Evolutionary conservation across 2,329 filamentous ascomycete species (phyloP).

Genomic region (Cytospora mali): DNA sequence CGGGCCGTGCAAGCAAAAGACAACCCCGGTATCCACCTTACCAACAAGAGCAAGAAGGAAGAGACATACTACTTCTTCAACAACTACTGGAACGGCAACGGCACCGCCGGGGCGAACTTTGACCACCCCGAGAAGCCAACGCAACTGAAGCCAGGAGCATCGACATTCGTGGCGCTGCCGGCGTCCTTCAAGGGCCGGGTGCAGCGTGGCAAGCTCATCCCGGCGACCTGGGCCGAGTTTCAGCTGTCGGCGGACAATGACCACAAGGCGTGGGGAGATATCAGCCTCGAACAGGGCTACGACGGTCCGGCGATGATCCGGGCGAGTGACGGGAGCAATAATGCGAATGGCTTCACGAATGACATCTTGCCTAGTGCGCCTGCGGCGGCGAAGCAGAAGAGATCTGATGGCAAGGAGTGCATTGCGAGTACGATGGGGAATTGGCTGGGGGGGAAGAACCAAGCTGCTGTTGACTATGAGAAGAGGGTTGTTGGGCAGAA

Average conservation of each 20-base stretch:
- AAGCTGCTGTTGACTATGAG: slow-evolving; percentile 22
- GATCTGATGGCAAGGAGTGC: slow-evolving; percentile 20
- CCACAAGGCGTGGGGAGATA: slow-evolving; percentile 19
- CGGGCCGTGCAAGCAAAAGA: slow-evolving; percentile 9
- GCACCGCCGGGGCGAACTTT: slow-evolving; percentile 43
- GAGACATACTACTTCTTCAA: slow-evolving; percentile 44
- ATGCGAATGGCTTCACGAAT: slow-evolving; percentile 15
- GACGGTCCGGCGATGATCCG: slow-evolving; percentile 21
- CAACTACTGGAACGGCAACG: slow-evolving; percentile 46
- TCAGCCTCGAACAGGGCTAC: slow-evolving; percentile 23
- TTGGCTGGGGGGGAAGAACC: slow-evolving; percentile 21
- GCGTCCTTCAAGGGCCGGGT: slow-evolving; percentile 43
- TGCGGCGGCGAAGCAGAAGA: slow-evolving; percentile 19
- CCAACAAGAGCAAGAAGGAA: slow-evolving; percentile 39
- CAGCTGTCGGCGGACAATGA: slow-evolving; percentile 19
- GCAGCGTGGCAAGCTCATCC: slow-evolving; percentile 22
- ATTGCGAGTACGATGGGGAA: slow-evolving; percentile 21
- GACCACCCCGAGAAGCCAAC: slow-evolving; percentile 41
- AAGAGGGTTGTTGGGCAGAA: slow-evolving; percentile 22
- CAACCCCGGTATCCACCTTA: slow-evolving; percentile 41
- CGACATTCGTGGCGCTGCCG: slow-evolving; percentile 37
- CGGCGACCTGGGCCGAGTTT: slow-evolving; percentile 23
- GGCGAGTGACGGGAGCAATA: slow-evolving; percentile 16
- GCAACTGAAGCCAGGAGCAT: slow-evolving; percentile 36
- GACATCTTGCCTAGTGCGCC: slow-evolving; percentile 16